These are phyloP conservation scores for Musa acuminata DNA, from an alignment of 176 grass and related monocot species.

Conservation along the genomic window DNA sequence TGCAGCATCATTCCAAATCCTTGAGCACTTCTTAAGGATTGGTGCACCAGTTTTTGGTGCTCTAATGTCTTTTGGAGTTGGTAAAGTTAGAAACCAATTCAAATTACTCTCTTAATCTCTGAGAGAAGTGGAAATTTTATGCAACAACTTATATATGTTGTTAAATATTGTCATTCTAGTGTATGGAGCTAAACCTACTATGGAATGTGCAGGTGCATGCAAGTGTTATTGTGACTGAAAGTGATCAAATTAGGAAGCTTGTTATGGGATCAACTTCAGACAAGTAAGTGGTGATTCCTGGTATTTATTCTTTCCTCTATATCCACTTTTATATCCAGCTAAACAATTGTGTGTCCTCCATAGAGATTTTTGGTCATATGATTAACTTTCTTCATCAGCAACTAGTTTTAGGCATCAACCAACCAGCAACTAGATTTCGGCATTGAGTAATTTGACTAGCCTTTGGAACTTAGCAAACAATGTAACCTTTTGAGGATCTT, in stretches of 20 bases:
- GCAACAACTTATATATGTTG: not conserved
- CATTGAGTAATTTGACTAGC: not conserved
- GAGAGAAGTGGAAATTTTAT: not conserved
- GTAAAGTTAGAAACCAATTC: no score
- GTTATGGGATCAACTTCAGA: slow-evolving; percentile 67
- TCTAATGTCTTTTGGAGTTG: no score
- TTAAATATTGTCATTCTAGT: not conserved
- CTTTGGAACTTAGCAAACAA: not conserved
- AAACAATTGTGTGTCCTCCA: not conserved
- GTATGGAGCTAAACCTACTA: not conserved
- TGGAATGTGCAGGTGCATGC: slow-evolving; percentile 38
- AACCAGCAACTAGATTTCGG: not conserved
- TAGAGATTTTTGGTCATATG: not conserved
- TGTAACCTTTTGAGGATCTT: not conserved
- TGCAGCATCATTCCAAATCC: no score
- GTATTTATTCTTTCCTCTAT: not conserved
- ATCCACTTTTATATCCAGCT: not conserved
- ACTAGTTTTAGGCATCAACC: not conserved
- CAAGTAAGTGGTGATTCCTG: slow-evolving; percentile 31
- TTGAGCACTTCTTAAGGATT: no score
- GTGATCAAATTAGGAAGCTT: slow-evolving; percentile 68
- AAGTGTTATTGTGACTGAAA: slow-evolving; percentile 44
- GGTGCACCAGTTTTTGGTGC: no score
- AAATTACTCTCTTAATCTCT: no score
- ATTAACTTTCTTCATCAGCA: not conserved